Evolutionary conservation across 2,329 filamentous ascomycete genomes (phyloP), one percentile per base, ranked within the genome.

Genomic region (Scytalidium lignicola): DNA sequence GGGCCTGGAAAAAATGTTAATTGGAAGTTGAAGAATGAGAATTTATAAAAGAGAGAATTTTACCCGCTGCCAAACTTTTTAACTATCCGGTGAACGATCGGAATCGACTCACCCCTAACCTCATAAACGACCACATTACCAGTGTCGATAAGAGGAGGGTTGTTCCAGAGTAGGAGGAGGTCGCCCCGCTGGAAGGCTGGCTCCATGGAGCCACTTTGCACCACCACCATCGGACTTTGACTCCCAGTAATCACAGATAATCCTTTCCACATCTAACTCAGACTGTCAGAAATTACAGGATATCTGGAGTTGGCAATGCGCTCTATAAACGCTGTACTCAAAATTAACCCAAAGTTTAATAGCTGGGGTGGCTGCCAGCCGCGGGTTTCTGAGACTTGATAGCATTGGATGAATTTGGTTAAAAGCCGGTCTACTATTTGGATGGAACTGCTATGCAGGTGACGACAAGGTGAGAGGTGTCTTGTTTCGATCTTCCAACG

Each of bases 41-140:
- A 5, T 41, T 39, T 41, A 18, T 12, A 17, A 40, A 26, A 29
- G 18, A 44, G 22, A 18, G 22, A 42, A 44, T 67, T 75, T 50
- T 63, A 79, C 74, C 81, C 81, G 23, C 62, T 61, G 19, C 82
- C 82, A 65, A 84, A 85, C 65, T 82, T 83, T 70, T 91, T 81
- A 48, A 97, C 86, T 9, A 97, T 80, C 45, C 93, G 78, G 73
- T 99, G 93, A 58, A 99, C 93, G 69, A 99, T 99, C 23, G 93
- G 93, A 55, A 99, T 97, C 58, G 96, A 88, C 75, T 97, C 99
- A 40, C 83, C 84, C 59, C 79, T 76, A 26, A 88, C 83, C 63
- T 87, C 88, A 64, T 88, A 89, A 43, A 89, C 85, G 57, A 89
- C 85, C 53, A 88, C 76, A 68, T 89, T 85, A 17, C 85, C 85